Conservation (phyloP, 2,329 filamentous ascomycete genomes). For the Penicillium hesseltinei region DNA sequence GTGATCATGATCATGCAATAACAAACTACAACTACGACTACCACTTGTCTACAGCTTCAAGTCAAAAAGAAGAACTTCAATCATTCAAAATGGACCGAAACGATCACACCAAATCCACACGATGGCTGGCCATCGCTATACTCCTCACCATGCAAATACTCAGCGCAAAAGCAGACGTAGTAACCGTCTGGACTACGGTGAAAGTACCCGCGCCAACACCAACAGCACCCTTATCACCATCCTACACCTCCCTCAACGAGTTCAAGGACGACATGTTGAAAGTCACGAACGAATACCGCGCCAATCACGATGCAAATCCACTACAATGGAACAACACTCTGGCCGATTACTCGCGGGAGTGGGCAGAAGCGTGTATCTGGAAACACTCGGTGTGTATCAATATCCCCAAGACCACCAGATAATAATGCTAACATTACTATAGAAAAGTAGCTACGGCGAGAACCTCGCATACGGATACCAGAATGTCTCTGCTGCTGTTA, state of each 20-base stretch:
- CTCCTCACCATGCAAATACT: neutral
- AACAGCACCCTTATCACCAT: conserved; percentile 30
- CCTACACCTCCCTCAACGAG: conserved; percentile 43
- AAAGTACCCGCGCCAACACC: conserved; percentile 20
- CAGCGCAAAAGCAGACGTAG: conserved; percentile 4
- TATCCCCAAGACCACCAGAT: neutral
- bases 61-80: neutral
- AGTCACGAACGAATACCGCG: conserved; percentile 65
- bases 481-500: conserved; percentile 59
- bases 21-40: neutral
- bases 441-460: conserved; percentile 67
- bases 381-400: conserved; percentile 38
- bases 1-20: neutral
- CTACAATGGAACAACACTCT: conserved; percentile 66
- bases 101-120: neutral
- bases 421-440: conserved; percentile 2
- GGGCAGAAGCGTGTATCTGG: conserved; percentile 46
- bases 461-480: conserved; percentile 69
- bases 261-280: conserved; percentile 59
- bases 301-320: conserved; percentile 58
- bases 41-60: neutral
- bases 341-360: conserved; percentile 54
- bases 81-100: neutral
- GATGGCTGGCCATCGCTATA: conserved; percentile 5
- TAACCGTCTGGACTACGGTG: conserved; percentile 23